These are phyloP conservation scores for Periconia sp. DNA, from an alignment of 2,329 filamentous ascomycete genomes.

Conservation along the genomic window DNA sequence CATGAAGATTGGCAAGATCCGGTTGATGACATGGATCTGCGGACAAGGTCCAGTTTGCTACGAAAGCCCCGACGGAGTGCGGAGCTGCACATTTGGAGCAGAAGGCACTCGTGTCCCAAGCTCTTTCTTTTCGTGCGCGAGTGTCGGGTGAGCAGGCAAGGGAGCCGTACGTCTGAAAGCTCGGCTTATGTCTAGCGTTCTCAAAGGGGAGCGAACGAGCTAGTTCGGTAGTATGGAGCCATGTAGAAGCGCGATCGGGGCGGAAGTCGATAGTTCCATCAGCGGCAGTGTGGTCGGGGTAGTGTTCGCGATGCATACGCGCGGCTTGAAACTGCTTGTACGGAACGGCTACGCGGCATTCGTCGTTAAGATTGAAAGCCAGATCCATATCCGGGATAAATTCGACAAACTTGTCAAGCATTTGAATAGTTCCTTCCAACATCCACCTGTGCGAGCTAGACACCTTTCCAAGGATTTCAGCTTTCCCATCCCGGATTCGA, in stretches of 20 bases:
- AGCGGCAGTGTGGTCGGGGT: slow-evolving; percentile 27
- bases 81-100: slow-evolving; percentile 68
- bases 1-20: slow-evolving; percentile 75
- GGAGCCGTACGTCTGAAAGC: slow-evolving; percentile 50
- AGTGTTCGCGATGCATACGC: slow-evolving; percentile 28
- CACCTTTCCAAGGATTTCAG: slow-evolving; percentile 49
- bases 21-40: slow-evolving; percentile 77
- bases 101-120: slow-evolving; percentile 69
- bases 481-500: slow-evolving; percentile 60
- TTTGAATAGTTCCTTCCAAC: slow-evolving; percentile 59
- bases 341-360: slow-evolving; percentile 63
- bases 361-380: slow-evolving; percentile 68
- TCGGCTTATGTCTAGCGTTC: slow-evolving; percentile 45
- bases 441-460: slow-evolving; percentile 64
- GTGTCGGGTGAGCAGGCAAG: slow-evolving; percentile 69
- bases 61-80: slow-evolving; percentile 71
- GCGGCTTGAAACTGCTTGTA: slow-evolving; percentile 41
- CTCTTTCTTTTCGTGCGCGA: slow-evolving; percentile 61
- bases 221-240: slow-evolving; percentile 36
- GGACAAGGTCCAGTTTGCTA: slow-evolving; percentile 69
- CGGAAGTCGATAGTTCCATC: slow-evolving; percentile 44
- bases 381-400: slow-evolving; percentile 68
- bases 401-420: slow-evolving; percentile 58
- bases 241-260: slow-evolving; percentile 44
- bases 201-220: slow-evolving; percentile 34